phyloP scores from a whole-genome alignment of 768 basidiomycete species.

The Xerocomellus dryophilus region DNA sequence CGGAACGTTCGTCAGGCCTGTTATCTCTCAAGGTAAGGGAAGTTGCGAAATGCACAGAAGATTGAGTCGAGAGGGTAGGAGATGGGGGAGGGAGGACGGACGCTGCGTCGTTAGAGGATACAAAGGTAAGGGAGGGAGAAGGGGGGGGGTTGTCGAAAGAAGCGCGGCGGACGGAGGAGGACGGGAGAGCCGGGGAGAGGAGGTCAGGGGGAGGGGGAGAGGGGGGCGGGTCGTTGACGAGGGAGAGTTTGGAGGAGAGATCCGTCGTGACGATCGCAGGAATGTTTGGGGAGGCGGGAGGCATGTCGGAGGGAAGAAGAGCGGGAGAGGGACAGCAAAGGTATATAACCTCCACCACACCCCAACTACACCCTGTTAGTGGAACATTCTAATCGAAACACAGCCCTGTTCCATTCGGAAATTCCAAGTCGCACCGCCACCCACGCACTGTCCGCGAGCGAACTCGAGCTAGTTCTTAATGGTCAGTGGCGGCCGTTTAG shows the following conservation, averaged over 20 bases:
- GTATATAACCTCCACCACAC: too few species aligned
- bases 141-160: constrained; percentile 33
- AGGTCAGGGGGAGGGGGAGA: constrained; percentile 8
- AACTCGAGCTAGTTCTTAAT: not conserved
- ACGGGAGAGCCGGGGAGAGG: constrained; percentile 21
- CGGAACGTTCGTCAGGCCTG: constrained; percentile 55
- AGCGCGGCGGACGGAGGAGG: constrained; percentile 4
- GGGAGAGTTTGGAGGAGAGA: constrained; percentile 31
- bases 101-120: constrained; percentile 44
- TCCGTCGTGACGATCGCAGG: constrained; percentile 37
- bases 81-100: constrained; percentile 57
- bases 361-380: too few species aligned
- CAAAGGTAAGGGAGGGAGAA: constrained; percentile 30
- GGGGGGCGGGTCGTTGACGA: constrained; percentile 4
- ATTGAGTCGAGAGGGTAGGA: constrained; percentile 68
- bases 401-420: constrained; percentile 25
- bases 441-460: not conserved
- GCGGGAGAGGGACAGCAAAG: not conserved
- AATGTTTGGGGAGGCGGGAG: constrained; percentile 20
- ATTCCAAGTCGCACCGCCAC: constrained; percentile 9
- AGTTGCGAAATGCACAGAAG: constrained; percentile 57
- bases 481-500: too few species aligned
- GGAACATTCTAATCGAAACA: constrained; percentile 32
- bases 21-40: constrained; percentile 65
- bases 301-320: constrained; percentile 12